Base-by-base conservation (phyloP, 1,284 basidiomycete species). In the Tilletia setariae region DNA sequence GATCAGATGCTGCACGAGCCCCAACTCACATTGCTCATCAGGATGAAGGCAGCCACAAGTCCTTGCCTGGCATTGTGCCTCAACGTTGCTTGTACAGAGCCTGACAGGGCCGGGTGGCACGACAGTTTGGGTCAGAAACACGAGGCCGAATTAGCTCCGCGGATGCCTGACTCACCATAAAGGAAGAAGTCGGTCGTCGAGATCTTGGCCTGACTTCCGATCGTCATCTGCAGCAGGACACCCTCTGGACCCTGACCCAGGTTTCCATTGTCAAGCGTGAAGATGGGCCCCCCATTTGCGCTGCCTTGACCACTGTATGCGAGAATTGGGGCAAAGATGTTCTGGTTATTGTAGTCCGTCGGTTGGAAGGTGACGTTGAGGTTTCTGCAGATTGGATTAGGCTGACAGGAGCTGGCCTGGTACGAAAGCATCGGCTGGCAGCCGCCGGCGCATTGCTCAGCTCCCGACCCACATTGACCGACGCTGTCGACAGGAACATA, bases 101-200 rank as follows among this genome's bases (percentile, higher is more conserved):
- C 56, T 61, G 28, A 15, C 19, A 8, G 47, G 2, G 2, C 9
- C 15, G 1, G 30, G 19, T 15, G 53, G 53, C 6, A 28, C 15
- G 2, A 8, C 32, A 1, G 56, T 19, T 19, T 19, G 11, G 56
- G 2, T 59, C 53, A 59, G 21, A n/a, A 8, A 11, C 47, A 15
- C n/a, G n/a, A 11, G 6, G 11, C 35, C 4, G 35, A 40, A 40
- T 40, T 4, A 21, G 9, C 56, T 61, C 30, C 30, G 32, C 30
- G 15, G 51, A 25, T 56, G 11, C 46, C 16, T n/a, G 15, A 25
- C 56, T 61, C 56, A 61, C 80, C 80, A 35, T 79, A 81, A 62
- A 80, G 69, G 44, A 80, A 66, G 67, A 80, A 81, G 32, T 70
- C 70, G 4, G 79, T 76, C 6, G 78, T 79, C 2, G 79, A 77